Evolutionary conservation across 129 eudicot genomes (phyloP), one percentile per base, ranked within the genome.

Genomic region (Logfia minima): DNA sequence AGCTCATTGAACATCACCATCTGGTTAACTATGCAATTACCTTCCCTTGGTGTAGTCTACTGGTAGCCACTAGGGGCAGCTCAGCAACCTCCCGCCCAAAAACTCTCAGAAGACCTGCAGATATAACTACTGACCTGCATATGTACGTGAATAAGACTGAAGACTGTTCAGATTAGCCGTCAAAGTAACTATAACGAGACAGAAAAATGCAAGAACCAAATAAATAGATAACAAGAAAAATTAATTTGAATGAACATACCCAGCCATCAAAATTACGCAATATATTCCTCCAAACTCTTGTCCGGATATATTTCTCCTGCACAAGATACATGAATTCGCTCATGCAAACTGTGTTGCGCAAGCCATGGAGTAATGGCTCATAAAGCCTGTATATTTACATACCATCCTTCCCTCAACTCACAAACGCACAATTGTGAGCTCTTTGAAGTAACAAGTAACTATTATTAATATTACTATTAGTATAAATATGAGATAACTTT

Each of bases 301-400:
- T 41, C 98, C 98, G 31, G 97, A 91, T 72, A 93, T 93, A 74
- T 93, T 93, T 84, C 98, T 91, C 88, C 98, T 93, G 97, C 86
- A 82, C 6, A 48, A 51, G 66, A 34, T 34, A 58, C 74, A 60
- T 45, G 29, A 18, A 13, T 41, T 31, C 0, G 14, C 43, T 59
- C 66, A 48, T 26, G 13, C 58, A 17, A 63, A 31, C 6, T 22
- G 5, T 17, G 14, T 60, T 60, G 72, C n/a, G 29, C 52, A 79
- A 64, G 65, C 51, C 66, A 43, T 31, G 59, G 26, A 63, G 18
- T 48, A 28, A 71, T 63, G 72, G 34, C 41, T 78, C 24, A 70
- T 58, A 62, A 32, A 70, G 76, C 71, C 67, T 68, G 34, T 18
- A 68, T 56, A 26, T 26, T 69, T 58, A 41, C 18, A 43, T 66